A percentile compares a stretch with the other conserved stretches of the same genome.
Conservation (phyloP, 768 basidiomycete genomes). For the Zangia roseola region DNA sequence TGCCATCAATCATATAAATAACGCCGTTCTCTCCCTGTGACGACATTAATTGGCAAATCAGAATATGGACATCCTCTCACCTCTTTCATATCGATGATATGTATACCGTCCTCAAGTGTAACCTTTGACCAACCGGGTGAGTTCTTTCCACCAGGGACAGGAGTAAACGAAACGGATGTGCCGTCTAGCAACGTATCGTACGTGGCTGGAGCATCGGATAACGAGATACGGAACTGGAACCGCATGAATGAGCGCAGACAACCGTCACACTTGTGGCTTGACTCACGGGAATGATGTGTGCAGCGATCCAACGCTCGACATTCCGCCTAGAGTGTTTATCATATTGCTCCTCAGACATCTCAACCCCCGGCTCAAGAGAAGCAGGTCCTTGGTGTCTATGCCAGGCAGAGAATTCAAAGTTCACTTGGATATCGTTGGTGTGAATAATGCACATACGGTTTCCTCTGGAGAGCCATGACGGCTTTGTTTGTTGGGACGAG, state of each 20-base stretch:
- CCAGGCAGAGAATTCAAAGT: background rate
- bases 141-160: conserved; percentile 31
- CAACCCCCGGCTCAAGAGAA: conserved; percentile 42
- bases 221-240: conserved; percentile 42
- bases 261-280: background rate
- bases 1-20: conserved; percentile 43
- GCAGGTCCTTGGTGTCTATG: conserved; percentile 59
- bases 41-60: background rate
- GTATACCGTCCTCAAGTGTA: conserved; percentile 52
- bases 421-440: background rate
- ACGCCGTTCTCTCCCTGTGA: conserved; percentile 43
- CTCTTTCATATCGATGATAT: conserved; percentile 60
- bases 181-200: conserved; percentile 61
- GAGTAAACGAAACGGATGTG: conserved; percentile 55
- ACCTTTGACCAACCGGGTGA: conserved; percentile 59
- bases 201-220: conserved; percentile 37
- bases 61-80: conserved; percentile 34
- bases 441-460: conserved; percentile 61
- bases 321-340: conserved; percentile 60
- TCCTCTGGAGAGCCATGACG: conserved; percentile 73
- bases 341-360: conserved; percentile 66
- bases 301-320: conserved; percentile 77
- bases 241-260: background rate
- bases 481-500: conserved; percentile 88
- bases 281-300: conserved; percentile 79